Evolutionary conservation across 2,329 filamentous ascomycete genomes (phyloP), one percentile per base, ranked within the genome.

Genomic region (Neobulgaria alba): DNA sequence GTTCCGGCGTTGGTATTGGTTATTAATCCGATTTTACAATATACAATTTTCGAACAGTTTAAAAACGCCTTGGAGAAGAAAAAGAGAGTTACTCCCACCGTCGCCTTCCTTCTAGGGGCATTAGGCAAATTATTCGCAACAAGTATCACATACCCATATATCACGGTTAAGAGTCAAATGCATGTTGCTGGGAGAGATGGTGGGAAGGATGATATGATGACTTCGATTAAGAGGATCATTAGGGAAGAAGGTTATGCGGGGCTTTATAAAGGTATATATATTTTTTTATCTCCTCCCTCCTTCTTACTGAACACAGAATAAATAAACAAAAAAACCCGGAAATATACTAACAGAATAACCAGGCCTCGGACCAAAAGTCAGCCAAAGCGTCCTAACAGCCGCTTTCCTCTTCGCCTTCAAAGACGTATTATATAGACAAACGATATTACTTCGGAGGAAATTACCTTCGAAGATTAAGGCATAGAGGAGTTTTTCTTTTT

Each of bases 371-470:
- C 88, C 92, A 53, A 98, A 98, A 73, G 82, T 98, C 52, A 89
- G 88, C 15, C 92, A 98, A 67, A 95, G 89, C 60, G 92, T 96
- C 33, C 75, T 98, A 47, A 98, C 92, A 3, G 92, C 92, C 4
- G 92, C 92, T 2, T 88, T 96, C 65, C 69, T 98, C 43, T 98
- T 98, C 61, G 92, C 89, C 2, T 95, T 98, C 70, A 98, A 98
- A 72, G 92, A 98, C 61, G 85, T 87, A 5, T 73, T 98, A 4
- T 98, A 96, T 61, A 85, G 87, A 56, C 78, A 83, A 63, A 89
- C 80, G 0, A 67, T 90, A 37, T 75, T 71, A 55, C 74, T 87
- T 21, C 72, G 85, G 37, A 52, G 48, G 42, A 55, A 49, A 37
- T 10, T 29, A 29, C 10, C n/a, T 10, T 29, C 26, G n/a, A 29